Conservation (phyloP, 2,329 filamentous ascomycete species). For the Diaporthe capsici region DNA sequence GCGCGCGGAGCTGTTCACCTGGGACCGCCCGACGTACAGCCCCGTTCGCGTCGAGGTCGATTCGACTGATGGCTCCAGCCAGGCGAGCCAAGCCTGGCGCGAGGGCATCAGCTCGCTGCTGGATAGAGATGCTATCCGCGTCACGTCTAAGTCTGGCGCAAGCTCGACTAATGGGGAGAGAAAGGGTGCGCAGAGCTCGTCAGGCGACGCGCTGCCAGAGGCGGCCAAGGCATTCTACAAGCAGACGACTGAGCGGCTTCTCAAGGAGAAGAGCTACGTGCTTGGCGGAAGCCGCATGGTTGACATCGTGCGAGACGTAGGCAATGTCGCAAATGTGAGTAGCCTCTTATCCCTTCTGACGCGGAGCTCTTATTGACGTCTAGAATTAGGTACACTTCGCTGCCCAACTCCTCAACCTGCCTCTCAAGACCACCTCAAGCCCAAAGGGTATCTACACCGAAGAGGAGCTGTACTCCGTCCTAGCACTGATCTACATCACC, state of each 20-base stretch:
- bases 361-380: neutral
- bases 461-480: conserved; percentile 71
- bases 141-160: conserved; percentile 60
- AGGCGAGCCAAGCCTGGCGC: conserved; percentile 77
- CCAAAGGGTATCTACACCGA: conserved; percentile 71
- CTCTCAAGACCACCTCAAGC: conserved; percentile 73
- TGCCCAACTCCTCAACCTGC: conserved; percentile 73
- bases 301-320: conserved; percentile 79
- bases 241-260: conserved; percentile 70
- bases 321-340: conserved; percentile 66
- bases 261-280: conserved; percentile 75
- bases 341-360: accelerated
- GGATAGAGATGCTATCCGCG: conserved; percentile 65
- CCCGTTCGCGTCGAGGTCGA: conserved; percentile 68
- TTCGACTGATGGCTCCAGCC: conserved; percentile 71
- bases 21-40: conserved; percentile 69
- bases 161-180: neutral
- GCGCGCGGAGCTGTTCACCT: conserved; percentile 78
- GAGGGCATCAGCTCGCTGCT: conserved; percentile 75
- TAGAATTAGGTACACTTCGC: conserved; percentile 71
- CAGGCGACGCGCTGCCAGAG: conserved; percentile 70
- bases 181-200: neutral
- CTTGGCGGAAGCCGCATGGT: conserved; percentile 74
- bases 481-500: conserved; percentile 75
- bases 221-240: conserved; percentile 78